Evolutionary conservation across 2,329 filamentous ascomycete genomes (phyloP).

Genomic region (Emydomyces testavorans): DNA sequence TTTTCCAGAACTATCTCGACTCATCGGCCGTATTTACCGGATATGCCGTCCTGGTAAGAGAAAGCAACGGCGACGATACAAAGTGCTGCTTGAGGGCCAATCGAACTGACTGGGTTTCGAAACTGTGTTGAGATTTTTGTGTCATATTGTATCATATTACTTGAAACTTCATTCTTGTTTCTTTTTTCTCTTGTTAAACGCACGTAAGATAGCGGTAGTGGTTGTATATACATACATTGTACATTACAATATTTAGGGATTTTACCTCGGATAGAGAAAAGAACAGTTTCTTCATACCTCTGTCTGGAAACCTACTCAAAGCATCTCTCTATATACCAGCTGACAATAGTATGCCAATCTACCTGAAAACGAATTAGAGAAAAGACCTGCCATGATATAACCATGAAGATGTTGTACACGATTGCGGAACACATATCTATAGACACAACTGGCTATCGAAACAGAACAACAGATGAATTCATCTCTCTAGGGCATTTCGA

Average conservation of each 20-base stretch:
- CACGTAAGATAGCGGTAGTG: too few species aligned
- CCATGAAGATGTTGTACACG: neutral
- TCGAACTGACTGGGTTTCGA: neutral
- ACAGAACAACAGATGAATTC: neutral
- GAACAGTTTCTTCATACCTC: neutral
- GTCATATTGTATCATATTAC: neutral
- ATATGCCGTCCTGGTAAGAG: slow-evolving; percentile 44
- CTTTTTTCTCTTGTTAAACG: neutral
- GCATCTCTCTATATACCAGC: neutral
- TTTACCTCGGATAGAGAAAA: neutral
- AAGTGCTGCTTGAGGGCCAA: slow-evolving; percentile 55
- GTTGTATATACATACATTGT: too few species aligned
- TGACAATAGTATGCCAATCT: neutral
- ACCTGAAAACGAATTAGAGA: neutral
- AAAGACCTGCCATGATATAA: neutral
- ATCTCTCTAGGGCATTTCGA: neutral
- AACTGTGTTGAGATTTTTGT: neutral
- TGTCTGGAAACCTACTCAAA: neutral
- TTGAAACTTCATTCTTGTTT: neutral
- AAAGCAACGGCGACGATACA: slow-evolving; percentile 82
- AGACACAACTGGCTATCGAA: neutral
- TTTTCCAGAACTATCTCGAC: slow-evolving; percentile 56
- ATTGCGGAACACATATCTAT: neutral
- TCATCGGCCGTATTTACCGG: slow-evolving; percentile 52
- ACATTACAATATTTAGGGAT: neutral